A percentile compares a stretch with the other conserved stretches of the same genome.
Evolutionary conservation across 2,329 filamentous ascomycete genomes (phyloP).

Genomic region (Colletotrichum karsti): DNA sequence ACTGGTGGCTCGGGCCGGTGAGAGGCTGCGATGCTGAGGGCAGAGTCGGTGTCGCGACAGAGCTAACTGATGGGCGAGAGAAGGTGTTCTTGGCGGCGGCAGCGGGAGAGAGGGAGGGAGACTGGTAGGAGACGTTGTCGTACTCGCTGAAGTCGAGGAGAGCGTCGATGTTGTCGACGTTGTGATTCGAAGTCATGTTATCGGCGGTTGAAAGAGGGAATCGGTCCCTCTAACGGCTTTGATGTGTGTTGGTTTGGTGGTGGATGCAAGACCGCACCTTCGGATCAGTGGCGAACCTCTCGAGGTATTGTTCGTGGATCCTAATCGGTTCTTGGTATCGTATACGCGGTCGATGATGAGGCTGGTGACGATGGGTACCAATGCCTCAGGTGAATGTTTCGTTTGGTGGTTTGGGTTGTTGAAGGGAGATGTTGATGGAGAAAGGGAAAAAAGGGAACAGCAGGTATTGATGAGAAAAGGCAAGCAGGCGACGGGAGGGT

Average conservation of each 20-base stretch:
- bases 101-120: constrained; percentile 67
- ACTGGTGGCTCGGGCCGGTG: constrained; percentile 89
- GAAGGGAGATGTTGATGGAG: background rate
- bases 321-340: background rate
- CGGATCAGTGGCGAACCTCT: background rate
- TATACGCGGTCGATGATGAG: background rate
- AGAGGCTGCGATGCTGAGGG: constrained; percentile 66
- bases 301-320: no score
- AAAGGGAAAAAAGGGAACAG: background rate
- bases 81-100: constrained; percentile 63
- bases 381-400: constrained; percentile 10
- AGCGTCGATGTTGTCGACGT: constrained; percentile 63
- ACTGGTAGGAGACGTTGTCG: constrained; percentile 67
- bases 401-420: constrained; percentile 27
- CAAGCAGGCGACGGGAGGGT: constrained; percentile 9
- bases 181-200: constrained; percentile 47
- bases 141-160: constrained; percentile 71
- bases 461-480: background rate
- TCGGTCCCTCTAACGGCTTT: constrained; percentile 16
- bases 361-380: constrained; percentile 10
- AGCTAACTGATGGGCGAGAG: constrained; percentile 57
- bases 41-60: constrained; percentile 62
- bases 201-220: constrained; percentile 1
- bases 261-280: background rate
- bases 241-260: background rate